Conservation (phyloP, 2,329 filamentous ascomycete species). For the Fusarium tjaetaba region DNA sequence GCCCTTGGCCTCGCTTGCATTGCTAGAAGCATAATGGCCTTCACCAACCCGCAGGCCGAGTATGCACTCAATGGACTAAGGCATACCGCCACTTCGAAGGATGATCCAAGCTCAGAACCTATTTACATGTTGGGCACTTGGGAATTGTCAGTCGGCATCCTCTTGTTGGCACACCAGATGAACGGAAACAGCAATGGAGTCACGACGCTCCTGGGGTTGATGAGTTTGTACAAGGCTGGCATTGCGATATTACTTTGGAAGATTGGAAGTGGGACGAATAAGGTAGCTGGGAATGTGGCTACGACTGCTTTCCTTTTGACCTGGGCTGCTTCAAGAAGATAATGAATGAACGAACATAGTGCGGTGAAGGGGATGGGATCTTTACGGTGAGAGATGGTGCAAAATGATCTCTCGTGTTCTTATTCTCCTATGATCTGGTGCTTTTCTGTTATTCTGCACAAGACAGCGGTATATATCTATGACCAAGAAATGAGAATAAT, state of each 20-base stretch:
- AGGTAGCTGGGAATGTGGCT: neutral
- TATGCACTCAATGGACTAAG: slow-evolving; percentile 2
- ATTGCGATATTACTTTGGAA: neutral
- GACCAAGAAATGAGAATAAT: too few species aligned
- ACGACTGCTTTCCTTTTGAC: neutral
- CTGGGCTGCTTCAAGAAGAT: neutral
- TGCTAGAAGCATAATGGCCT: slow-evolving; percentile 4
- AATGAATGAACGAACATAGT: fast-evolving
- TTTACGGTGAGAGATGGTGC: neutral
- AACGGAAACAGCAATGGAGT: neutral
- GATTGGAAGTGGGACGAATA: neutral
- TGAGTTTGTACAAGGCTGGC: slow-evolving; percentile 3
- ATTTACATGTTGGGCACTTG: slow-evolving; percentile 11
- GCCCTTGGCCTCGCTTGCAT: neutral
- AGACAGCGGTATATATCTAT: too few species aligned
- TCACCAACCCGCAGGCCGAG: slow-evolving; percentile 8
- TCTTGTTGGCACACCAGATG: neutral
- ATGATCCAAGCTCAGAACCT: neutral
- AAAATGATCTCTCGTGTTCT: neutral
- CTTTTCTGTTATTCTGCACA: too few species aligned
- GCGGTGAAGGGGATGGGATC: neutral
- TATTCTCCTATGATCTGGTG: neutral
- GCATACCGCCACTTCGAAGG: neutral
- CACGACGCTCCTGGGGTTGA: neutral
- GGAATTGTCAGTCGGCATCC: neutral